Evolutionary conservation across 371 early-diverging fungal genomes (phyloP).

Genomic region (Sporodiniella umbellata): DNA sequence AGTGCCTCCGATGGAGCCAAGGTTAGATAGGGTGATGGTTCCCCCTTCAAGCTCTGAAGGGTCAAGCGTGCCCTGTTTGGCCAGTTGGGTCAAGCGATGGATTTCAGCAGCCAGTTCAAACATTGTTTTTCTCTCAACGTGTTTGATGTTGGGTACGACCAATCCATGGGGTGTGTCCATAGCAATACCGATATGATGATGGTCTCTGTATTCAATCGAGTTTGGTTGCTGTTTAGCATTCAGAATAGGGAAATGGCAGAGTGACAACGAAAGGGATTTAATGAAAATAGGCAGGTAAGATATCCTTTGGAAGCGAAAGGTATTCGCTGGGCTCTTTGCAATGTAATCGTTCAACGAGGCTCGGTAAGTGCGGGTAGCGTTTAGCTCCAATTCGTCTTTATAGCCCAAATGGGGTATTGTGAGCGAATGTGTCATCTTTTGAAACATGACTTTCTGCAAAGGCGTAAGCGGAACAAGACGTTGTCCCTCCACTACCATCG

Average conservation of each 20-base stretch:
- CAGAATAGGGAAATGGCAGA: slow-evolving; percentile 76
- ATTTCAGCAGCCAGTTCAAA: slow-evolving; percentile 85
- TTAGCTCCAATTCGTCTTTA: slow-evolving; percentile 82
- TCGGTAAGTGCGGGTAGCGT: slow-evolving; percentile 62
- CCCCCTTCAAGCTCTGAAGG: slow-evolving; percentile 73
- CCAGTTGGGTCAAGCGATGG: slow-evolving; percentile 66
- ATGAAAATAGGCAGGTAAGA: slow-evolving; percentile 92
- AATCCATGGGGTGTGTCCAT: slow-evolving; percentile 94
- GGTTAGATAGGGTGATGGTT: slow-evolving; percentile 91
- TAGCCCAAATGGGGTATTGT: slow-evolving; percentile 92
- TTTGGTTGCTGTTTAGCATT: slow-evolving; percentile 57
- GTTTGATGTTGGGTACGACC: slow-evolving; percentile 89
- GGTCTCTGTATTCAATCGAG: slow-evolving; percentile 51
- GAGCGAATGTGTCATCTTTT: slow-evolving; percentile 86
- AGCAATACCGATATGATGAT: slow-evolving; percentile 91
- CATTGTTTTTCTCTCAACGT: slow-evolving; percentile 79
- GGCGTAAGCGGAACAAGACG: slow-evolving; percentile 56
- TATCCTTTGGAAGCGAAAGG: slow-evolving; percentile 64
- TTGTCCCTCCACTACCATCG: neutral
- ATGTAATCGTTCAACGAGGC: slow-evolving; percentile 59
- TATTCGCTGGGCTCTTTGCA: slow-evolving; percentile 21
- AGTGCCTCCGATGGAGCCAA: slow-evolving; percentile 91
- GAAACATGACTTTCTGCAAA: slow-evolving; percentile 94
- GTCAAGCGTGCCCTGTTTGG: slow-evolving; percentile 57
- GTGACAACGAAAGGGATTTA: slow-evolving; percentile 82